These are phyloP conservation scores for Parafenestella ontariensis DNA, from an alignment of 2,329 filamentous ascomycete species.

Conservation along the genomic window DNA sequence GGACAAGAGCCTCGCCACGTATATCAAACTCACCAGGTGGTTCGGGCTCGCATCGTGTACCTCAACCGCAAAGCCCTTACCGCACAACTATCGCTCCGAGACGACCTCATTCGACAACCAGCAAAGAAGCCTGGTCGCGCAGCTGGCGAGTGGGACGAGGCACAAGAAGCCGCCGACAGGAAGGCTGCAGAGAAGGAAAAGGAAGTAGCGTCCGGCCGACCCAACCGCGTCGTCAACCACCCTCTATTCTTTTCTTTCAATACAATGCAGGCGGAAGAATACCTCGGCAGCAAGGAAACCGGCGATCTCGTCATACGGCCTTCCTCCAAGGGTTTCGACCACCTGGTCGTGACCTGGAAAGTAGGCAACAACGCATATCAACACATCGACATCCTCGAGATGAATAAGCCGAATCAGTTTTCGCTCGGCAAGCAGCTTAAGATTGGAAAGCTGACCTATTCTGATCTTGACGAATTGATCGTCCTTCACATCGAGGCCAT, in stretches of 20 bases:
- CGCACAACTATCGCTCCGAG: conserved; percentile 82
- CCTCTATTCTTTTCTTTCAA: conserved; percentile 96
- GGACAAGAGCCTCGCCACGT: conserved; percentile 63
- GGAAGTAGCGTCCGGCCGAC: conserved; percentile 82
- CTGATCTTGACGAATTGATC: conserved; percentile 95
- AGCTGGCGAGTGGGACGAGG: conserved; percentile 85
- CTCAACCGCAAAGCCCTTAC: conserved; percentile 86
- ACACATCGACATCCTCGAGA: conserved; percentile 94
- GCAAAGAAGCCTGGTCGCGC: conserved; percentile 64
- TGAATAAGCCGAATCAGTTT: conserved; percentile 97
- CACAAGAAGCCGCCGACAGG: conserved; percentile 79
- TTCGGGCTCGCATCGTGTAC: conserved; percentile 85
- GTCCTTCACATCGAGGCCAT: conserved; percentile 97
- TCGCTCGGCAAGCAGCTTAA: conserved; percentile 86
- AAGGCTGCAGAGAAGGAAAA: conserved; percentile 82
- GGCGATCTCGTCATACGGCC: conserved; percentile 96
- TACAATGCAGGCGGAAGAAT: conserved; percentile 90
- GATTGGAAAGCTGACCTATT: conserved; percentile 90
- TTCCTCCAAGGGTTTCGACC: conserved; percentile 93
- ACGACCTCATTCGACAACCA: conserved; percentile 77
- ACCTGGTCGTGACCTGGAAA: conserved; percentile 97
- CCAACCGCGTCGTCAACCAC: conserved; percentile 96
- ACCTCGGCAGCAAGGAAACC: conserved; percentile 80
- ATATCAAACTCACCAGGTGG: conserved; percentile 80
- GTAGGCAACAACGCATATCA: conserved; percentile 96